phyloP scores from a whole-genome alignment of 352 stramenopile species.

The Pythium coloratum region DNA sequence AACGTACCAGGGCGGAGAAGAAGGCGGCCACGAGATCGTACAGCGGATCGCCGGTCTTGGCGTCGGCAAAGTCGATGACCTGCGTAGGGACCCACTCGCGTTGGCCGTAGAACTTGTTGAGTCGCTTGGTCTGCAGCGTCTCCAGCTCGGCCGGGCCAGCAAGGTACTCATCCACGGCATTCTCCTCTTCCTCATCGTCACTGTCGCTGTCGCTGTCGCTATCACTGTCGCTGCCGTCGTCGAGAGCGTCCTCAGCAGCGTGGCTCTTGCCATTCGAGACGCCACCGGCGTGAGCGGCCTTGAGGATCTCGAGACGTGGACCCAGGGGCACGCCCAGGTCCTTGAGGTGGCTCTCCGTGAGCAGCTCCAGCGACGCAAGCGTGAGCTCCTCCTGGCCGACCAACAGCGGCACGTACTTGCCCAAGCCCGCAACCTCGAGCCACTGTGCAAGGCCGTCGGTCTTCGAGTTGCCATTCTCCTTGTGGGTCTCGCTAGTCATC shows the following conservation, averaged over 20 bases:
- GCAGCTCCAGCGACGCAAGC: conserved; percentile 37
- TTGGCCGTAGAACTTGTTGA: conserved; percentile 45
- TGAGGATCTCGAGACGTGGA: conserved; percentile 57
- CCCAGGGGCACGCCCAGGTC: conserved; percentile 61
- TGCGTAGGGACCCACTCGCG: conserved; percentile 58
- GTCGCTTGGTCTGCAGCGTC: conserved; percentile 41
- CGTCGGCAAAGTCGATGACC: conserved; percentile 88
- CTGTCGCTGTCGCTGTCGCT: conserved; percentile 47
- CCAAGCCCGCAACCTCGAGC: conserved; percentile 45
- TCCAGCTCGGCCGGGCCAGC: conserved; percentile 17
- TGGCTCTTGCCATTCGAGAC: background rate
- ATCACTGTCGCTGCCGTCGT: conserved; percentile 32
- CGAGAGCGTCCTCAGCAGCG: conserved; percentile 12
- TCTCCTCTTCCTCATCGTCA: conserved; percentile 44
- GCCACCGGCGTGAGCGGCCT: conserved; percentile 9
- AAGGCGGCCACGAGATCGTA: conserved; percentile 86
- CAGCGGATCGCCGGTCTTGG: conserved; percentile 83
- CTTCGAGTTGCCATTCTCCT: background rate
- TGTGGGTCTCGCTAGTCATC: background rate
- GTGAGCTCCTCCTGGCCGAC: conserved; percentile 67
- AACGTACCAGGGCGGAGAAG: conserved; percentile 72
- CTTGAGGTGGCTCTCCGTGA: conserved; percentile 54
- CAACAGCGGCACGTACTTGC: conserved; percentile 53
- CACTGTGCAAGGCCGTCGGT: conserved; percentile 30
- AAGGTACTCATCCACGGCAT: conserved; percentile 28